Base-by-base conservation (phyloP, 371 early-diverging fungal species). In the Enterocytospora artemiae region DNA sequence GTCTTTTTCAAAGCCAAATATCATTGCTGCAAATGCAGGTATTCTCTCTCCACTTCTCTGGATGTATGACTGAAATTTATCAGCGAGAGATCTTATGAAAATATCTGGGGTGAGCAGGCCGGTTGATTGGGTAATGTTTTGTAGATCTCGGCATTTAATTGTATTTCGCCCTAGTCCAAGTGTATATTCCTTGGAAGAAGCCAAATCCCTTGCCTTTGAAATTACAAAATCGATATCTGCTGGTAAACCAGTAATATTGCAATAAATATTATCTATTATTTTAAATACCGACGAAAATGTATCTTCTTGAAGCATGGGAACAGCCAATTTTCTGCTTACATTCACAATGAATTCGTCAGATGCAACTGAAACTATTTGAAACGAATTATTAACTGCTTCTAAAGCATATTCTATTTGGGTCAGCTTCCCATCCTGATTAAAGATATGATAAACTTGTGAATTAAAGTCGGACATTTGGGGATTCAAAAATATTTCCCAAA, bases 401-500 rank as follows among this genome's bases (percentile, higher is more conserved):
- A 79, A 39, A 0, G 68, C 79, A 59, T 79, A 79, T 59, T 79
- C 77, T 12, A 79, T 65, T 46, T 76, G 76, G 31, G 63, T 50
- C 1, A 79, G 52, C 31, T 64, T 72, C 32, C 79, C 79, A 45
- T 79, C 76, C 16, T 52, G 58, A 44, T 70, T 73, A 48, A 79
- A 79, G 30, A 72, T 65, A 57, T 71, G 72, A 49, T 73, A 75
- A 28, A 53, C 28, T 52, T 71, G 54, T 41, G 71, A 59, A 27
- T 44, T 41, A 20, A 52, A 41, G 28, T 32, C 46, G 24, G 16
- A 20, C 48, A 46, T 46, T 46, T 12, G n/a, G n/a, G n/a, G n/a
- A n/a, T n/a, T n/a, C n/a, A n/a, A n/a, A n/a, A n/a, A n/a, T n/a
- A n/a, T n/a, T n/a, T n/a, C n/a, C n/a, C n/a, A n/a, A n/a, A n/a